Evolutionary conservation across 805 yeast species (phyloP).

Genomic region (Pichia insulana): DNA sequence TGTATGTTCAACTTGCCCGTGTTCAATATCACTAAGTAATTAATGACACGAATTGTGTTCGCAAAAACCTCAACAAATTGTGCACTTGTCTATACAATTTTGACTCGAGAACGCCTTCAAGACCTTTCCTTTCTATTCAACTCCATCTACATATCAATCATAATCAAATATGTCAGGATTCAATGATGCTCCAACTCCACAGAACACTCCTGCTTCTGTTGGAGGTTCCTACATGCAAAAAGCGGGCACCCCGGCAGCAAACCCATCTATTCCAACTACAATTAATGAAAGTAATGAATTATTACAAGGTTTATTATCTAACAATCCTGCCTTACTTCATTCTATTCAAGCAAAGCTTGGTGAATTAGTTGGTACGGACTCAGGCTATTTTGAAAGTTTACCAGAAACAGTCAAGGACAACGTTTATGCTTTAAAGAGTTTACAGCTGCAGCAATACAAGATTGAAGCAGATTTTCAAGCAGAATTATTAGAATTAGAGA

Average conservation of each 20-base stretch:
- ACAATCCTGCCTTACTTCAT: constrained; percentile 69
- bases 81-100: too few relatives aligned
- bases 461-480: constrained; percentile 87
- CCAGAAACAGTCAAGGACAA: constrained; percentile 68
- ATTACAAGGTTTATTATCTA: constrained; percentile 36
- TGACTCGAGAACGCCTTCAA: too few relatives aligned
- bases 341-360: constrained; percentile 88
- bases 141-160: not conserved
- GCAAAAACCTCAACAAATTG: too few relatives aligned
- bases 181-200: constrained; percentile 87
- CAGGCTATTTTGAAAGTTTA: constrained; percentile 75
- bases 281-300: constrained; percentile 58
- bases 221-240: constrained; percentile 59
- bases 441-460: constrained; percentile 71
- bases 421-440: constrained; percentile 70
- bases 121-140: not conserved
- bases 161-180: not conserved
- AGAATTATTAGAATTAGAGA: constrained; percentile 80
- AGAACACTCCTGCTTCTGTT: constrained; percentile 91
- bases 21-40: too few relatives aligned
- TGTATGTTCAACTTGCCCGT: too few relatives aligned
- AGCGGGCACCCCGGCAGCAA: constrained; percentile 43
- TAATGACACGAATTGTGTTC: too few relatives aligned
- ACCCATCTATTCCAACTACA: constrained; percentile 56
- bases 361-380: constrained; percentile 71